A percentile compares a stretch with the other conserved stretches of the same genome.
phyloP scores from a whole-genome alignment of 345 rosid species.

The Dipteronia dyeriana region DNA sequence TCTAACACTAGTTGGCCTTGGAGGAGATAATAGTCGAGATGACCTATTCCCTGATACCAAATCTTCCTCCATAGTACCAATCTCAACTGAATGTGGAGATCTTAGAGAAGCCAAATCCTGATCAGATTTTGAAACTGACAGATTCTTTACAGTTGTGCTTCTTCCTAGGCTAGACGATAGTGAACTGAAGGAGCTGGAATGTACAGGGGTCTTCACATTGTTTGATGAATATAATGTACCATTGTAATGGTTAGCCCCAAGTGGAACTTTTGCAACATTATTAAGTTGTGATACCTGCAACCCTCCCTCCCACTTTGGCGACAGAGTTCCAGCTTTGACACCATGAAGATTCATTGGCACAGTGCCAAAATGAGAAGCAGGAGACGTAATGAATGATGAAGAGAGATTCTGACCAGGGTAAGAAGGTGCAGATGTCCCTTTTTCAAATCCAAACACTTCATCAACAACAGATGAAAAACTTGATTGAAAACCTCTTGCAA shows the following conservation, averaged over 20 bases:
- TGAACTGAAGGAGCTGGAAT: conserved; percentile 51
- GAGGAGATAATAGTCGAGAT: conserved; percentile 61
- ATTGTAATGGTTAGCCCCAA: conserved; percentile 35
- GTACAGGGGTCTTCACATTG: conserved; percentile 49
- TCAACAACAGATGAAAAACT: conserved; percentile 86
- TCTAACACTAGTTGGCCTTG: conserved; percentile 45
- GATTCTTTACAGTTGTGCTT: conserved; percentile 43
- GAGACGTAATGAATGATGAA: conserved; percentile 43
- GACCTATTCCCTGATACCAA: conserved; percentile 45
- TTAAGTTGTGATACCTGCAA: conserved; percentile 42
- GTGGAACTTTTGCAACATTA: conserved; percentile 38
- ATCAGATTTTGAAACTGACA: conserved; percentile 72
- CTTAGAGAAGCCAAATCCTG: conserved; percentile 76
- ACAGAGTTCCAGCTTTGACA: conserved; percentile 47
- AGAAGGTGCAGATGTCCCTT: conserved; percentile 52
- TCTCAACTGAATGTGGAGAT: conserved; percentile 58
- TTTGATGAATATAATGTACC: conserved; percentile 54
- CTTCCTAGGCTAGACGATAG: conserved; percentile 58
- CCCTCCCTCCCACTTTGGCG: conserved; percentile 68
- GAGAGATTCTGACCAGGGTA: conserved; percentile 47
- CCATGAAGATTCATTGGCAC: conserved; percentile 42
- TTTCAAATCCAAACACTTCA: conserved; percentile 91
- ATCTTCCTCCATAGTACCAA: conserved; percentile 51
- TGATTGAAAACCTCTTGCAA: conserved; percentile 50
- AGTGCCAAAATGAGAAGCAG: conserved; percentile 58